Conservation (phyloP, 208 protist species). For the Leishmania lainsoni region DNA sequence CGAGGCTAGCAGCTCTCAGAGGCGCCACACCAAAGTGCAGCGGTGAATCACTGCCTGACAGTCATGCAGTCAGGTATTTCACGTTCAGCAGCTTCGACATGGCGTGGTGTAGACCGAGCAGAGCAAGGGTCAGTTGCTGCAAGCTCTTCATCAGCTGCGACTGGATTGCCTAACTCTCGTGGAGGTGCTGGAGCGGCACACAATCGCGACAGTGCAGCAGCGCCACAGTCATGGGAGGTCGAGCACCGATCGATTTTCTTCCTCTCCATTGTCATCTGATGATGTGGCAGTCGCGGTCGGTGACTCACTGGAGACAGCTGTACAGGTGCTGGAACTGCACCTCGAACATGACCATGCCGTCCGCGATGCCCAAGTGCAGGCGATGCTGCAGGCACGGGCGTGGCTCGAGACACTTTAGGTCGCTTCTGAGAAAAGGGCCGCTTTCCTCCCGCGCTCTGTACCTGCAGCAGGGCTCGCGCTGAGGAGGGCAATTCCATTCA, state of each 20-base stretch:
- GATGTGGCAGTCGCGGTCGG: neutral
- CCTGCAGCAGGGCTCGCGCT: too few relatives aligned
- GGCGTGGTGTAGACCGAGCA: slow-evolving; percentile 6
- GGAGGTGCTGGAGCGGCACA: too few relatives aligned
- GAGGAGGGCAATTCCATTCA: too few relatives aligned
- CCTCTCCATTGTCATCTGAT: neutral
- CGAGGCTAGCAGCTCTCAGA: slow-evolving; percentile 3
- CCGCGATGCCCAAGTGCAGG: slow-evolving; percentile 3
- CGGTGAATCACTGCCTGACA: neutral
- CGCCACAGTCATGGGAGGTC: too few relatives aligned
- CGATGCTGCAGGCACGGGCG: neutral
- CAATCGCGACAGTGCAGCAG: too few relatives aligned
- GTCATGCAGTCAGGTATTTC: neutral
- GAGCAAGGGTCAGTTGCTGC: slow-evolving; percentile 4
- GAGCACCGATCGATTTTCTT: neutral
- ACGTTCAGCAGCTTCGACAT: slow-evolving; percentile 10
- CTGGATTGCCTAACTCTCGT: slow-evolving; percentile 11
- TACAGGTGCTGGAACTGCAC: neutral
- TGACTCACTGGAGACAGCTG: neutral
- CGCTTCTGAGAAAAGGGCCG: neutral
- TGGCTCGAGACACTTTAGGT: neutral
- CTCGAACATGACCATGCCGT: slow-evolving; percentile 6
- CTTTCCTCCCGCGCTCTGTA: neutral
- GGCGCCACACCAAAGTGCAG: neutral
- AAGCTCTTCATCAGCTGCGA: slow-evolving; percentile 6